These are phyloP conservation scores for Stagonosporopsis tanaceti DNA, from an alignment of 2,329 filamentous ascomycete species.

Conservation along the genomic window DNA sequence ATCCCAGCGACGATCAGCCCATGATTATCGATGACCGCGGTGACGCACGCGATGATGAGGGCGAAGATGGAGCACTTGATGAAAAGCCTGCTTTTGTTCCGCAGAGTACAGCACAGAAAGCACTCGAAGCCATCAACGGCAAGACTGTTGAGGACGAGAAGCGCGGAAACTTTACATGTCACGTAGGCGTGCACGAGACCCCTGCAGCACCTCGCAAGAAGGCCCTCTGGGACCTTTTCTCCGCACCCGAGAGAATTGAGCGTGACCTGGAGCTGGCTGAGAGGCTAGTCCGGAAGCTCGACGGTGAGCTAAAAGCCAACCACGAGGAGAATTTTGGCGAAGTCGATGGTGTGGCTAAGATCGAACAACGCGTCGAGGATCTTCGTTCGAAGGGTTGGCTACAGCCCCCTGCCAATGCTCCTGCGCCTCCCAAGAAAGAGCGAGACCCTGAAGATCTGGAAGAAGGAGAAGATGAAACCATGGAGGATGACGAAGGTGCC, in stretches of 20 bases:
- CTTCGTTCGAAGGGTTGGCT: conserved; percentile 78
- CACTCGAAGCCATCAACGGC: conserved; percentile 92
- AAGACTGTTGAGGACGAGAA: conserved; percentile 96
- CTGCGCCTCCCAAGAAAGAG: conserved; percentile 65
- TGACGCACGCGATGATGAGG: conserved; percentile 76
- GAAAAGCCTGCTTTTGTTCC: conserved; percentile 57
- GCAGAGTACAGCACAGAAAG: conserved; percentile 75
- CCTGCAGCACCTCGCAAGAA: conserved; percentile 89
- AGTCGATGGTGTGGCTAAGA: conserved; percentile 74
- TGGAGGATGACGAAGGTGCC: conserved; percentile 70
- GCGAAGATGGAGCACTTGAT: conserved; percentile 64
- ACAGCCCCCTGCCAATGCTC: conserved; percentile 67
- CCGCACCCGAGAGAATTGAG: conserved; percentile 89
- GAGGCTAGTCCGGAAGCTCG: conserved; percentile 82
- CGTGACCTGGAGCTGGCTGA: conserved; percentile 86
- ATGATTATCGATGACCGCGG: conserved; percentile 69
- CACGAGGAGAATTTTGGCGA: conserved; percentile 54
- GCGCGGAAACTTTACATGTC: conserved; percentile 94
- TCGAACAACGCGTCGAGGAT: conserved; percentile 87
- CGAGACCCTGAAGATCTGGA: conserved; percentile 71
- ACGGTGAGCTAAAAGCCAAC: conserved; percentile 79
- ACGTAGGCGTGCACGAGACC: conserved; percentile 94
- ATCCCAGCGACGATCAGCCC: conserved; percentile 75
- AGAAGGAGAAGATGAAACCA: conserved; percentile 73
- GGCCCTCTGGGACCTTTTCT: conserved; percentile 96